A percentile compares a stretch with the other conserved stretches of the same genome.
phyloP scores from a whole-genome alignment of 805 yeast genomes.

The Candida montana region DNA sequence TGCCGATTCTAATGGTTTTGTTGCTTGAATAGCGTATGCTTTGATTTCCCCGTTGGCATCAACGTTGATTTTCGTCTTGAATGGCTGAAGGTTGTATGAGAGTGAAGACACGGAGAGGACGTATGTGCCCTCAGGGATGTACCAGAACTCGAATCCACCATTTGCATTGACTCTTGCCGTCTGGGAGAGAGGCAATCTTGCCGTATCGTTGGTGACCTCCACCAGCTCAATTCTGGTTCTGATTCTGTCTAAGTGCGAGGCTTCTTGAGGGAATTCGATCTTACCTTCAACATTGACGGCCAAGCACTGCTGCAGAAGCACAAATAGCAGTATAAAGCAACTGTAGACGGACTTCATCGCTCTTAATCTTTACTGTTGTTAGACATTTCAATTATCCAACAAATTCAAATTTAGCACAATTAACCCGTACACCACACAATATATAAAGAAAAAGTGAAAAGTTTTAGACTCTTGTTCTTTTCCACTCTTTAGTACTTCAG shows the following conservation, averaged over 20 bases:
- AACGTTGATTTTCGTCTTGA: slow-evolving; percentile 18
- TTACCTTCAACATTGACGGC: slow-evolving; percentile 16
- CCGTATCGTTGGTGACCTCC: slow-evolving; percentile 3
- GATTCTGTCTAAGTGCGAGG: slow-evolving; percentile 12
- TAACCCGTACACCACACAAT: slow-evolving; percentile 7
- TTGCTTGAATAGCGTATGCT: slow-evolving; percentile 13
- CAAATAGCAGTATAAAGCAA: neutral
- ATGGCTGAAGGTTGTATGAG: slow-evolving; percentile 20
- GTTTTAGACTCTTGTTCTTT: slow-evolving; percentile 2
- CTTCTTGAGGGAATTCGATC: slow-evolving; percentile 9
- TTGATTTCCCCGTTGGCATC: slow-evolving; percentile 8
- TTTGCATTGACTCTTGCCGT: slow-evolving; percentile 8
- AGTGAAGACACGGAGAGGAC: slow-evolving; percentile 15
- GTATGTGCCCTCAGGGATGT: slow-evolving; percentile 18
- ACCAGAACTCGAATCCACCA: slow-evolving; percentile 14
- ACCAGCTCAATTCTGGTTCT: slow-evolving; percentile 14
- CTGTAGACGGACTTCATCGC: neutral
- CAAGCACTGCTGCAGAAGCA: neutral
- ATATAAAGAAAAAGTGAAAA: slow-evolving; percentile 3
- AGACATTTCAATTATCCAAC: neutral
- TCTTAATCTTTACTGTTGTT: neutral
- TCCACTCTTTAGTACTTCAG: slow-evolving; percentile 8
- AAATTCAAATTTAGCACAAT: too few species aligned
- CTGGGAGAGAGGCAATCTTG: slow-evolving; percentile 1
- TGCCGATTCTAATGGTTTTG: slow-evolving; percentile 8